Evolutionary conservation across 768 basidiomycete genomes (phyloP).

Genomic region (Lentinula sp.): DNA sequence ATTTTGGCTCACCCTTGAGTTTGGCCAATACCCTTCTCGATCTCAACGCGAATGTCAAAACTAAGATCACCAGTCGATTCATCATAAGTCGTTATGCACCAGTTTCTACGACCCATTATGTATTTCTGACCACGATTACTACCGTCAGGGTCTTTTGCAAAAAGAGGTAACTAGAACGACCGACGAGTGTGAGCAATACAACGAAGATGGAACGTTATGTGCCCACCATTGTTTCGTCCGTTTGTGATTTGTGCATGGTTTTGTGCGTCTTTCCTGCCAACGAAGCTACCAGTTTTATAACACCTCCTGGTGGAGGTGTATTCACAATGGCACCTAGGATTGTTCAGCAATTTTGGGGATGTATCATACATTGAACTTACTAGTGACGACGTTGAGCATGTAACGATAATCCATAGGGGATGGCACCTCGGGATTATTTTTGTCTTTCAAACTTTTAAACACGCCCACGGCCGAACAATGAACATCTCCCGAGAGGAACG

Average conservation of each 20-base stretch:
- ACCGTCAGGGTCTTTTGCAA: constrained; percentile 73
- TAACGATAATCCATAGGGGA: constrained; percentile 70
- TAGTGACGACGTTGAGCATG: constrained; percentile 86
- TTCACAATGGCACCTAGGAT: constrained; percentile 84
- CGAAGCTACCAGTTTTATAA: constrained; percentile 75
- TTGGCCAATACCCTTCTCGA: constrained; percentile 71
- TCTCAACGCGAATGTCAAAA: constrained; percentile 87
- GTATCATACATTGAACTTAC: constrained; percentile 28
- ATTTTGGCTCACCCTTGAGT: constrained; percentile 63
- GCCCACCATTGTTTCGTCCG: constrained; percentile 83
- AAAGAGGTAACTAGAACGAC: constrained; percentile 59
- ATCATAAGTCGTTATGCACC: constrained; percentile 69
- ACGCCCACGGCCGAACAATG: constrained; percentile 85
- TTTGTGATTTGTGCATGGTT: constrained; percentile 75
- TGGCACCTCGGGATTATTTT: constrained; percentile 39
- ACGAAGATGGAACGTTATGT: neutral
- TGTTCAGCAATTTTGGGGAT: neutral
- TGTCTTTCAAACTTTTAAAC: constrained; percentile 60
- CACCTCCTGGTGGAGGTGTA: constrained; percentile 77
- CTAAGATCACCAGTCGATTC: constrained; percentile 52
- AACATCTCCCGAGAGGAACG: constrained; percentile 89
- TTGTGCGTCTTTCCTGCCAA: constrained; percentile 79
- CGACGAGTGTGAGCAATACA: neutral
- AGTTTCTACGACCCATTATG: constrained; percentile 88
- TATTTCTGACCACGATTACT: constrained; percentile 67